Evolutionary conservation across 306 rosid genomes (phyloP).

Genomic region (Prunus padus): DNA sequence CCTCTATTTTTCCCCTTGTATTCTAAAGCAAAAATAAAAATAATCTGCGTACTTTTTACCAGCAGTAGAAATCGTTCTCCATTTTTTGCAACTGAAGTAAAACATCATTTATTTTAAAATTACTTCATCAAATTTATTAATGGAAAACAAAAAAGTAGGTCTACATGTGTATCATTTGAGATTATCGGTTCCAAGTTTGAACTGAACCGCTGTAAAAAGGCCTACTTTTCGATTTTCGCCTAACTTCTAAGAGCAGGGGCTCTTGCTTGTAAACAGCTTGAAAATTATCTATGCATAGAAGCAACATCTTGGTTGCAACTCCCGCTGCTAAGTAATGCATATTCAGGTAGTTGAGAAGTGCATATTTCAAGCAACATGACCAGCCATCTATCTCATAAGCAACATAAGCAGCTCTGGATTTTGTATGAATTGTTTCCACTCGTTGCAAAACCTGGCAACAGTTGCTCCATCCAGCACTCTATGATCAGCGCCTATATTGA

Average conservation of each 20-base stretch:
- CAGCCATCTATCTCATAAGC: conserved; percentile 53
- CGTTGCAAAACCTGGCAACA: conserved; percentile 83
- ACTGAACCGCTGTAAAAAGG: neutral
- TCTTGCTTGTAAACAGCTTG: conserved; percentile 2
- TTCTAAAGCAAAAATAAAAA: too few relatives aligned
- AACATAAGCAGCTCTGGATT: conserved; percentile 72
- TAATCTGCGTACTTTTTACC: neutral
- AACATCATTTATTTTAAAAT: too few relatives aligned
- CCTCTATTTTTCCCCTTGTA: neutral
- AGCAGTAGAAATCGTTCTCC: neutral
- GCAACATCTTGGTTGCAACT: neutral
- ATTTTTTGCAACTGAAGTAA: neutral
- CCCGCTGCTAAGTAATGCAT: neutral
- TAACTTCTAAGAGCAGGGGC: neutral
- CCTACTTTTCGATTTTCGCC: neutral
- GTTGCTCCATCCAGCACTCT: conserved; percentile 98
- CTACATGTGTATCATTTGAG: neutral
- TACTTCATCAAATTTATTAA: neutral
- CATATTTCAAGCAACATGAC: neutral
- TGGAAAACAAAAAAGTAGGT: neutral
- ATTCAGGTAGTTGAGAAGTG: neutral
- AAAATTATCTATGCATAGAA: neutral
- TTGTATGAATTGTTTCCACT: conserved; percentile 78
- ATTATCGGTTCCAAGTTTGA: neutral
- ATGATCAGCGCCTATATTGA: conserved; percentile 91